Evolutionary conservation across 176 grass and related monocot genomes (phyloP).

Genomic region (Rhipidocladum racemiflorum): DNA sequence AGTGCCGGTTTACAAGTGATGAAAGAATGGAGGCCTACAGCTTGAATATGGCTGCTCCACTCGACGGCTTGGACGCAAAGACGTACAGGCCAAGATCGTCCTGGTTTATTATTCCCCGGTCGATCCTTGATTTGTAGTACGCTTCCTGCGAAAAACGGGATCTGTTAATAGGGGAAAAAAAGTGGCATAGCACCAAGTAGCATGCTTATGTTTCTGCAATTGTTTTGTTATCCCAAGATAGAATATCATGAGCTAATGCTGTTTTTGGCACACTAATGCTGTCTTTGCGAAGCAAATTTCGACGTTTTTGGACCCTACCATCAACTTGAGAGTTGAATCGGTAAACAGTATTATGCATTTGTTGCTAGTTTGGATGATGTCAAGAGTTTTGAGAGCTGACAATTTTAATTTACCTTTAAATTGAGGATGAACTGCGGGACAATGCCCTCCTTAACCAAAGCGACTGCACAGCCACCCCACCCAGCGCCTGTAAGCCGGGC

Average conservation of each 20-base stretch:
- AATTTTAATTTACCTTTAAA: constrained; percentile 61
- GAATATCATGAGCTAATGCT: neutral
- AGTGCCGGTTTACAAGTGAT: constrained; percentile 17
- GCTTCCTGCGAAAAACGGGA: constrained; percentile 45
- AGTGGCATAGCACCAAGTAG: neutral
- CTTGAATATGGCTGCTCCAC: constrained; percentile 82
- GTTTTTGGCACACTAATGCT: neutral
- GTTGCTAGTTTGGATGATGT: neutral
- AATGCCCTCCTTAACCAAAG: constrained; percentile 82
- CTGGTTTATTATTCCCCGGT: constrained; percentile 65
- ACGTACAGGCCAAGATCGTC: constrained; percentile 67
- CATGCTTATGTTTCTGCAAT: neutral
- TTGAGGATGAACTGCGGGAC: constrained; percentile 90
- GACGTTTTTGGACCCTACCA: neutral
- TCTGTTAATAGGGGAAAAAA: neutral
- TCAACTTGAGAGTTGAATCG: neutral
- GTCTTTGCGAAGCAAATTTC: neutral
- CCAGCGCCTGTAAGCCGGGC: constrained; percentile 92
- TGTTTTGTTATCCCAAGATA: neutral
- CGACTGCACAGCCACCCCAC: constrained; percentile 89
- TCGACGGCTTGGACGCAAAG: constrained; percentile 95
- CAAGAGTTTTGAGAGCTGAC: neutral
- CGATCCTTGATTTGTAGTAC: constrained; percentile 79
- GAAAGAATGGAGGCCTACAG: constrained; percentile 30
- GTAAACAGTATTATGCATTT: neutral